Evolutionary conservation across 2,329 filamentous ascomycete species (phyloP).

Genomic region (Bertia moriformis): DNA sequence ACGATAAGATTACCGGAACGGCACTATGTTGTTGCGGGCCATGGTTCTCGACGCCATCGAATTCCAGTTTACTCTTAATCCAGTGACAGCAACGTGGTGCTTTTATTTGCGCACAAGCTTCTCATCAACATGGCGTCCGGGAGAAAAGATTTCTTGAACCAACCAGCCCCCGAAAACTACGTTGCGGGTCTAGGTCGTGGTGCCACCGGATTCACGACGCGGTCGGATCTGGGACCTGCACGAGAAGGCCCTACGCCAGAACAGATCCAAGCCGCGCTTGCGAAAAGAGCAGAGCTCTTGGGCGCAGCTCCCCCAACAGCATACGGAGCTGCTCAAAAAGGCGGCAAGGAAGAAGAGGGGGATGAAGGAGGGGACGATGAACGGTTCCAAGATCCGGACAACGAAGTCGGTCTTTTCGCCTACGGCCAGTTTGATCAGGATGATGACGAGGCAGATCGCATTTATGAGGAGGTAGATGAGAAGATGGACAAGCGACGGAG

Average conservation of each 20-base stretch:
- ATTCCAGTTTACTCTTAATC: not conserved
- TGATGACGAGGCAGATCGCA: slow-evolving; percentile 91
- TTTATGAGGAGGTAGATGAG: slow-evolving; percentile 91
- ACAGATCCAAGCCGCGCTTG: slow-evolving; percentile 94
- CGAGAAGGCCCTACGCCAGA: slow-evolving; percentile 92
- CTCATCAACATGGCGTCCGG: slow-evolving; percentile 21
- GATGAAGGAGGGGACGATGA: slow-evolving; percentile 66
- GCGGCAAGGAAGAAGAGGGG: slow-evolving; percentile 37
- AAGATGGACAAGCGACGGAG: slow-evolving; percentile 69
- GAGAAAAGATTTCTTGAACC: slow-evolving; percentile 67
- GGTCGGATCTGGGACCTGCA: slow-evolving; percentile 88
- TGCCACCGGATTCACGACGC: slow-evolving; percentile 93
- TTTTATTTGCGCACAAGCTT: not conserved
- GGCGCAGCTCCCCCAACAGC: slow-evolving; percentile 36
- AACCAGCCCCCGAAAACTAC: slow-evolving; percentile 73
- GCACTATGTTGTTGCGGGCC: not conserved
- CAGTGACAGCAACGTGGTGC: too few relatives aligned
- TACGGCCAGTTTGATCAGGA: slow-evolving; percentile 94
- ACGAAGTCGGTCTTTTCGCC: slow-evolving; percentile 88
- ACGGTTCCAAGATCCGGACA: slow-evolving; percentile 88
- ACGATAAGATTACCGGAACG: not conserved
- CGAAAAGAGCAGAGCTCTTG: slow-evolving; percentile 77
- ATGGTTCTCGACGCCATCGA: not conserved
- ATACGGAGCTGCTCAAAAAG: slow-evolving; percentile 44
- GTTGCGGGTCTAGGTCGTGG: slow-evolving; percentile 94